These are phyloP conservation scores for Alternaria infectoria DNA, from an alignment of 2,329 filamentous ascomycete species.

Conservation along the genomic window DNA sequence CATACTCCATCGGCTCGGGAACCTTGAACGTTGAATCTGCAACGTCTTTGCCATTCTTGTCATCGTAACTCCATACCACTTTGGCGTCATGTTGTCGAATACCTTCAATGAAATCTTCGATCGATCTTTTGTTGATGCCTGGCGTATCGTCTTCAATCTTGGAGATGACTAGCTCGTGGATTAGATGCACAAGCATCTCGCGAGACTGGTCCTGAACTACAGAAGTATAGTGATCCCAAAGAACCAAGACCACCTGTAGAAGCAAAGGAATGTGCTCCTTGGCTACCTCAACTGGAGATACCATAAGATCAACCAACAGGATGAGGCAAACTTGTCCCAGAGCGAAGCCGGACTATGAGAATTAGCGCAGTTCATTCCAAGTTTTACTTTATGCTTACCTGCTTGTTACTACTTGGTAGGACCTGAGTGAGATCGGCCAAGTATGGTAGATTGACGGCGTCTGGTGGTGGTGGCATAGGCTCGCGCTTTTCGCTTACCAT, in stretches of 20 bases:
- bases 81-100: conserved; percentile 83
- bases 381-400: conserved; percentile 17
- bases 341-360: conserved; percentile 74
- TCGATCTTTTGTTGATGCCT: conserved; percentile 71
- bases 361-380: conserved; percentile 18
- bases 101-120: conserved; percentile 86
- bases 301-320: conserved; percentile 92
- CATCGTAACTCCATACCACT: conserved; percentile 93
- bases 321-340: conserved; percentile 93
- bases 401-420: conserved; percentile 40
- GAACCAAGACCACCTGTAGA: conserved; percentile 86
- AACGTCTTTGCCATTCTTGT: conserved; percentile 76
- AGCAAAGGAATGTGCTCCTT: conserved; percentile 83
- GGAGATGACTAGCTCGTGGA: conserved; percentile 90
- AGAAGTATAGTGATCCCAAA: conserved; percentile 97
- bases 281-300: conserved; percentile 82
- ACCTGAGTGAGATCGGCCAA: conserved; percentile 66
- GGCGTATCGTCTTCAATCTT: conserved; percentile 73
- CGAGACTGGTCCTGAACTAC: conserved; percentile 95
- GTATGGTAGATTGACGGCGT: conserved; percentile 80
- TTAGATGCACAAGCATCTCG: conserved; percentile 97
- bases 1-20: conserved; percentile 82
- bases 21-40: conserved; percentile 79
- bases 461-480: conserved; percentile 64
- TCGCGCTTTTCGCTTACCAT: conserved; percentile 89